Evolutionary conservation across 2,329 filamentous ascomycete genomes (phyloP).

Genomic region (Aureobasidium sp.): DNA sequence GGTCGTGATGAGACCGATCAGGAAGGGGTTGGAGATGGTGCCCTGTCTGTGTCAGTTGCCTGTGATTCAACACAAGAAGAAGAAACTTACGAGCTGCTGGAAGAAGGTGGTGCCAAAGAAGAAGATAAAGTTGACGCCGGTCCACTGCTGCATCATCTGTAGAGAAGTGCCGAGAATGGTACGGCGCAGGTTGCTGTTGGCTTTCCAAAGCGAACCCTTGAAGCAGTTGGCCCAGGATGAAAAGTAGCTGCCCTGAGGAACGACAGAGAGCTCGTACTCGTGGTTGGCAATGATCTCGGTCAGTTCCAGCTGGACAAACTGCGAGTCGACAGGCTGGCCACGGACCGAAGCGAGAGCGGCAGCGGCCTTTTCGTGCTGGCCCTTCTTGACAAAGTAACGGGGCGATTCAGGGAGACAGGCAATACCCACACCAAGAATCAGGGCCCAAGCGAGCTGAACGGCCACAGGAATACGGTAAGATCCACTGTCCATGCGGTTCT

Average conservation of each 20-base stretch:
- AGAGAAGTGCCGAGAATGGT: constrained; percentile 41
- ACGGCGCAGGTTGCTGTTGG: constrained; percentile 46
- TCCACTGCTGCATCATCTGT: constrained; percentile 52
- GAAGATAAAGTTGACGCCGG: constrained; percentile 90
- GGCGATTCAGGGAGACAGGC: constrained; percentile 77
- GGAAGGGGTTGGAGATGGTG: constrained; percentile 69
- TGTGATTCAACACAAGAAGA: too few relatives aligned
- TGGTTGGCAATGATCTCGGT: constrained; percentile 80
- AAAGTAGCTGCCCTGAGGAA: constrained; percentile 62
- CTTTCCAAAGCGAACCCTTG: constrained; percentile 45
- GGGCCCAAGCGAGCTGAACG: constrained; percentile 72
- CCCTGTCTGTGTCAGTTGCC: constrained; percentile 31
- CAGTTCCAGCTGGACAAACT: constrained; percentile 70
- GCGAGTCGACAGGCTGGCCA: constrained; percentile 64
- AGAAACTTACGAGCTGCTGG: constrained; percentile 51
- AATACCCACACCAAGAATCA: constrained; percentile 66
- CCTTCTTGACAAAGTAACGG: constrained; percentile 76
- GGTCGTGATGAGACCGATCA: constrained; percentile 79
- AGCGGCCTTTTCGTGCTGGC: constrained; percentile 59
- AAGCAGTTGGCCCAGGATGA: constrained; percentile 68
- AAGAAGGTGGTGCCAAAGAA: constrained; percentile 68
- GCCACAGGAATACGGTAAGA: constrained; percentile 75
- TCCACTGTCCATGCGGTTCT: constrained; percentile 54
- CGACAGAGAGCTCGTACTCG: constrained; percentile 49
- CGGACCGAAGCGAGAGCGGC: constrained; percentile 59